Base-by-base conservation (phyloP, 441 rosid species). In the Erodium texanum region DNA sequence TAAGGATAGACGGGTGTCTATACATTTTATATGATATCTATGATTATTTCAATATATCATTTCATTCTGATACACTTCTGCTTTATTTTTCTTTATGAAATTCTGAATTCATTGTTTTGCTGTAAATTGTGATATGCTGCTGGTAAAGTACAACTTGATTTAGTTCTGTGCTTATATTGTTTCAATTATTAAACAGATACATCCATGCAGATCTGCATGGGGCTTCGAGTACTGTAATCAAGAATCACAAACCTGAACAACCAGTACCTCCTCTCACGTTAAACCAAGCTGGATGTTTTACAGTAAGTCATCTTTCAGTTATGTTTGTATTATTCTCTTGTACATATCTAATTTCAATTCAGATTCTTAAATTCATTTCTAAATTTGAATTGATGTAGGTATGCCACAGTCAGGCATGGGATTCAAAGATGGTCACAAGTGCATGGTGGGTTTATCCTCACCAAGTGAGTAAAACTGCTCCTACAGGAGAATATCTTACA, bases 371-470 rank as follows among this genome's bases (percentile, higher is more conserved):
- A 62, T 54, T 54, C 61, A 54, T 19, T 54, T 43, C 68, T 70
- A 16, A 62, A 59, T 67, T 64, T 50, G 76, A 19, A 24, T 24
- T 59, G 66, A 59, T 81, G 72, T 77, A 92, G 99, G 99, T 94
- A 74, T 94, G 98, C 78, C 97, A 90, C 68, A 92, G 99, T 79
- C 90, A 88, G 76, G 99, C 98, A 58, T 94, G 99, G 99, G 92
- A 94, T 80, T 94, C 98, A 24, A 94, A 90, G 83, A 92, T 94
- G 69, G 90, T 94, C 67, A 92, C 99, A 66, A 92, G 99, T 70
- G 99, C 97, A 68, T 94, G 99, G 98, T 94, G 99, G 99, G 99
- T 94, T 62, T 85, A 88, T 77, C 98, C 97, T 77, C 88, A 85
- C 79, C 99, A 94, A 76, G 99, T 94, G 76, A 94, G 89, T 81